Base-by-base conservation (phyloP, 1,139 yeast species). In the Yamadazyma pseudoaaseri region DNA sequence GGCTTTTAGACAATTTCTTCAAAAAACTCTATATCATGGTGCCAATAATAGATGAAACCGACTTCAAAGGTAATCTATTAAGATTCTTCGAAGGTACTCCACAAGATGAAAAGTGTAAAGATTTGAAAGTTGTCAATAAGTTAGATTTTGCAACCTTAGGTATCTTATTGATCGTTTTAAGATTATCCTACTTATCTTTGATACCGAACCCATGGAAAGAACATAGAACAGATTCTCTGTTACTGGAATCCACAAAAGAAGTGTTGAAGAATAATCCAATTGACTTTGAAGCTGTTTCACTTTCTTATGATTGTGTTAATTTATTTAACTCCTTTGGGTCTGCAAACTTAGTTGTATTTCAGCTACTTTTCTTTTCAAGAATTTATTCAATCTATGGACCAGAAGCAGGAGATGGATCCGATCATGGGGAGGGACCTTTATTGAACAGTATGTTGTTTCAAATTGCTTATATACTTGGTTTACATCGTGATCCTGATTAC, bases 331-430 rank as follows among this genome's bases (percentile, higher is more conserved):
- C 62, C 5, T 27, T 38, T 2, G 20, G 18, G 10, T 10, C 31
- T 5, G 11, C 11, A 10, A 26, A 34, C 16, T n/a, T 42, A 3
- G 14, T 13, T 5, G 31, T 40, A 2, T 30, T 42, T 37, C 82
- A 77, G 44, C 68, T 77, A 33, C 58, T 72, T 1, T 41, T 70
- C 9, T 44, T 64, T 26, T 47, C 59, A 25, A 52, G 76, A 38
- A 42, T 58, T 12, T 73, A 73, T 48, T 66, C 63, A 31, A 47
- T 51, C 26, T 46, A 55, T 41, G 63, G 77, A 0, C 78, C 77
- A 2, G 79, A 73, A 46, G 74, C 71, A 40, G 75, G 78, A 14
- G 70, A 65, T 36, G 56, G 58, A 10, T 56, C 62, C 4, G 77
- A 73, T 41, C 77, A 76, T 22, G 75, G 77, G 13, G 76, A 71